These are phyloP conservation scores for Boletus reticulatus DNA, from an alignment of 768 basidiomycete species.

Conservation along the genomic window DNA sequence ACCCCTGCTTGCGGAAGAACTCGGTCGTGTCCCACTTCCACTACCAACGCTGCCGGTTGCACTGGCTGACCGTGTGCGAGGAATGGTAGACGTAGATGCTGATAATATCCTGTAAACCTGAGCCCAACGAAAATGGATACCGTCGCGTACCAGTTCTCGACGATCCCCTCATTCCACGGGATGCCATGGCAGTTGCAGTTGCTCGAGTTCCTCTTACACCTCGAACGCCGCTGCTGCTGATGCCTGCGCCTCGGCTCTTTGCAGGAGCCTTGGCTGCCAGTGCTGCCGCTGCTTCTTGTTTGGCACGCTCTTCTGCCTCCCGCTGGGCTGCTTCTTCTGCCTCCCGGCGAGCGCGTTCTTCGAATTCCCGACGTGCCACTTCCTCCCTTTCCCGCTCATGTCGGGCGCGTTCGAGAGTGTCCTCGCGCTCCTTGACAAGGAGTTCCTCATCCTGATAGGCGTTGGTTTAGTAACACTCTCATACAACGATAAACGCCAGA, in stretches of 20 bases:
- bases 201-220: conserved; percentile 74
- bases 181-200: conserved; percentile 44
- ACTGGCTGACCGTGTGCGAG: conserved; percentile 27
- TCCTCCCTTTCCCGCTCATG: conserved; percentile 37
- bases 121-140: background rate
- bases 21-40: conserved; percentile 20
- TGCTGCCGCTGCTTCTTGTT: conserved; percentile 46
- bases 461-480: background rate
- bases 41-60: conserved; percentile 23
- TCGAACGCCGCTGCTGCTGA: conserved; percentile 54
- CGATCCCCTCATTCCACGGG: conserved; percentile 45
- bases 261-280: conserved; percentile 22
- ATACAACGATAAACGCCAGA: background rate
- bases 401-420: conserved; percentile 25
- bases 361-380: conserved; percentile 40
- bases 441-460: conserved; percentile 54
- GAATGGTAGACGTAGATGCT: conserved; percentile 15
- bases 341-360: conserved; percentile 31
- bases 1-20: conserved; percentile 24
- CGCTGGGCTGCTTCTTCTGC: conserved; percentile 35
- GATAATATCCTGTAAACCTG: conserved; percentile 1
- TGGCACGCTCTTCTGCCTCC: conserved; percentile 49
- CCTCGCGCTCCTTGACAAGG: conserved; percentile 44
- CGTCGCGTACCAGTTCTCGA: conserved; percentile 37
- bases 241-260: conserved; percentile 44